Evolutionary conservation across 257 asterid genomes (phyloP).

Genomic region (Phtheirospermum japonicum): DNA sequence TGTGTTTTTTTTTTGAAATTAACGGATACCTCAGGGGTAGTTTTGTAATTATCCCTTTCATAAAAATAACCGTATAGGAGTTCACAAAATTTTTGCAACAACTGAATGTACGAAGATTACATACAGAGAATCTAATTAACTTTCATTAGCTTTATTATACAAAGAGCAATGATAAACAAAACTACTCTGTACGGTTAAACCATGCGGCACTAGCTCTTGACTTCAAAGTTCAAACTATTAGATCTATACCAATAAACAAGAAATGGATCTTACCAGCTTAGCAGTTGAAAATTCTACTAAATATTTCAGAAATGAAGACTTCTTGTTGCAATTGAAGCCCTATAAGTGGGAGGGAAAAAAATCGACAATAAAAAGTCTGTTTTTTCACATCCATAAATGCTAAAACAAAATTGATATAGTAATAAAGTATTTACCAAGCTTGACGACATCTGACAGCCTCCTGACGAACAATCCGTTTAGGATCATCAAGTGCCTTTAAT

Average conservation of each 20-base stretch:
- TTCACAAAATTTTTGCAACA: no score
- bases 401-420: slow-evolving; percentile 6
- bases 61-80: no score
- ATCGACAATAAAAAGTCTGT: slow-evolving; percentile 2
- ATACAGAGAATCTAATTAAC: background rate
- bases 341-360: slow-evolving; percentile 21
- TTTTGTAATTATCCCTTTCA: no score
- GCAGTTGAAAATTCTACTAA: slow-evolving; percentile 5
- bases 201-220: no score
- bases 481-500: slow-evolving; percentile 80
- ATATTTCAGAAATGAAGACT: slow-evolving; percentile 40
- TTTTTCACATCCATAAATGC: slow-evolving; percentile 4
- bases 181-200: no score
- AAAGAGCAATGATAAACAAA: no score
- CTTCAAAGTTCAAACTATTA: no score
- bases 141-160: slow-evolving; percentile 3
- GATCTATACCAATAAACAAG: no score
- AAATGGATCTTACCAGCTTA: slow-evolving; percentile 29
- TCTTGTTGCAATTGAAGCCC: slow-evolving; percentile 63
- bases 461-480: slow-evolving; percentile 78
- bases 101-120: no score
- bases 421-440: slow-evolving; percentile 53
- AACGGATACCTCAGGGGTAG: no score
- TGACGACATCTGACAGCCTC: slow-evolving; percentile 91
- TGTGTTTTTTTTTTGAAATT: no score